These are phyloP conservation scores for Penicillium expansum DNA, from an alignment of 2,329 filamentous ascomycete species.

Conservation along the genomic window DNA sequence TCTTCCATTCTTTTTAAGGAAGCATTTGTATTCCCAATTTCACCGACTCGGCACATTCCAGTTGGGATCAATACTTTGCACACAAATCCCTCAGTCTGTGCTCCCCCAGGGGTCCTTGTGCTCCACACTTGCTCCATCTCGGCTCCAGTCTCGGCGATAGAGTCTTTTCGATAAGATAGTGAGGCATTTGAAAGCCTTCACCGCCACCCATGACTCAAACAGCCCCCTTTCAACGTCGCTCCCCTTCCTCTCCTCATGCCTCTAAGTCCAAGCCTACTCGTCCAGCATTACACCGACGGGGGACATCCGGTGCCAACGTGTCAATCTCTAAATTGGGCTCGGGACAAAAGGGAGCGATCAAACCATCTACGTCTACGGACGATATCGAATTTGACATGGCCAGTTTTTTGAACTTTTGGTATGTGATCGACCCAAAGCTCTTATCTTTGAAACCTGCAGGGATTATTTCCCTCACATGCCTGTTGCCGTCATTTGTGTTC, in stretches of 20 bases:
- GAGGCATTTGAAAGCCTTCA: constrained; percentile 31
- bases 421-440: constrained; percentile 22
- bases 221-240: constrained; percentile 32
- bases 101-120: constrained; percentile 26
- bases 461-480: constrained; percentile 19
- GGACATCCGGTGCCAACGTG: constrained; percentile 28
- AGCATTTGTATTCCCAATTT: background rate
- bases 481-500: constrained; percentile 13
- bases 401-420: constrained; percentile 48
- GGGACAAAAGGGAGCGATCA: constrained; percentile 22
- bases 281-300: constrained; percentile 35
- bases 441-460: constrained; percentile 23
- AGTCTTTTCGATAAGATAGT: constrained; percentile 20
- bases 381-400: constrained; percentile 41
- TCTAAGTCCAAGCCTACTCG: constrained; percentile 33
- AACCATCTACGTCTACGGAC: constrained; percentile 19
- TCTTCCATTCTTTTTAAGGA: background rate
- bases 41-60: constrained; percentile 2
- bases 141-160: constrained; percentile 15
- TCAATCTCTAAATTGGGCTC: constrained; percentile 37
- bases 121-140: constrained; percentile 23
- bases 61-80: constrained; percentile 1
- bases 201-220: constrained; percentile 39
- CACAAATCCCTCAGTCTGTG: constrained; percentile 32
- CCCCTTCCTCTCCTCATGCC: constrained; percentile 32